Evolutionary conservation across 495 filamentous ascomycete genomes (phyloP), one percentile per base, ranked within the genome.

Genomic region (Penicillium longicatenatum): DNA sequence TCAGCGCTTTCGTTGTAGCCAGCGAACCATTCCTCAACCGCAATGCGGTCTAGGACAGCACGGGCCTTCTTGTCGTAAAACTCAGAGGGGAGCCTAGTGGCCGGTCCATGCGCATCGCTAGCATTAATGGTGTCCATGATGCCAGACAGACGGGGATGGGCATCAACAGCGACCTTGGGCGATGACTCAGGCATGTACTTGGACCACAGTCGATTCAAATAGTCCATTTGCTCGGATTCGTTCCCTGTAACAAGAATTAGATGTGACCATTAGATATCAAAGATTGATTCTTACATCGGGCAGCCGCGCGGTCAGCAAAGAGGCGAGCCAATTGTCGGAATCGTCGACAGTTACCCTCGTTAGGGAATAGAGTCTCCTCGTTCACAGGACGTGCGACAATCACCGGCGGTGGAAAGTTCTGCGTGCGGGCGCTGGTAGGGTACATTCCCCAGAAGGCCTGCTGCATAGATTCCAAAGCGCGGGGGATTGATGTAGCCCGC

Each of bases 91-190:
- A 98, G 79, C 44, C 78, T 79, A 0, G 91, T 96, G 14, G 80
- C 79, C 0, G 88, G 83, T 0, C 92, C 93, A 73, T 98, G 94
- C 4, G 92, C 93, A 14, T 89, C 77, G 2, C 90, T 94, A 21
- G 90, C 82, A 69, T 97, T 98, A 59, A 97, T 82, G 10, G 92
- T 94, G 66, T 98, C 94, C 86, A 92, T 92, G 54, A 98, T 89
- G 29, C 94, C 95, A 6, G 85, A 90, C 10, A 98, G 78, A 47
- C 90, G 80, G 0, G 94, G 94, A 56, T 89, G 87, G 2, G 84
- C 85, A 73, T 97, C 92, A 2, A 98, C 91, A 26, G 86, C 86
- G 24, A 98, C 87, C 29, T 78, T 79, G 30, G 79, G 78, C 9
- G 81, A 82, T 16, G 70, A 74, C n/a, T 82, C 75, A 0, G 90